Percentiles rank a stretch among this genome's conserved stretches.
Conservation (phyloP, 2,329 filamentous ascomycete genomes). For the Diaporthe australafricana region DNA sequence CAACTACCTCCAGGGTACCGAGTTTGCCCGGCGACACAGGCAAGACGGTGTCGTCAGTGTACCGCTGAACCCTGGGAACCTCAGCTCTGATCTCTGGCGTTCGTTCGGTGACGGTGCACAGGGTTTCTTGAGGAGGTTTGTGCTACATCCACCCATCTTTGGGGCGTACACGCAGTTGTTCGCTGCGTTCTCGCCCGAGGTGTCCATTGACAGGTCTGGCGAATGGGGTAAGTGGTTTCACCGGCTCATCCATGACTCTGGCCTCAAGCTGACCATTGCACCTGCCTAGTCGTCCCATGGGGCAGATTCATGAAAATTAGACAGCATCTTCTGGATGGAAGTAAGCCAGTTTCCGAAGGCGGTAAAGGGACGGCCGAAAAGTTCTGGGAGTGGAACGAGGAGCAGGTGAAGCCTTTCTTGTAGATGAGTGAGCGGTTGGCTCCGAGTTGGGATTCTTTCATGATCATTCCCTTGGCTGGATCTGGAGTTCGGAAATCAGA, state of each 20-base stretch:
- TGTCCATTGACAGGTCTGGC: slow-evolving; percentile 45
- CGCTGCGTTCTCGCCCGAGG: slow-evolving; percentile 50
- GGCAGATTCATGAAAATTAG: slow-evolving; percentile 50
- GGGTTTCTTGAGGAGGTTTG: neutral
- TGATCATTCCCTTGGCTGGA: neutral
- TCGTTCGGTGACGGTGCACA: neutral
- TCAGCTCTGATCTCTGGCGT: slow-evolving; percentile 42
- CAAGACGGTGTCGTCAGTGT: slow-evolving; percentile 43
- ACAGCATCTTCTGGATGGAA: slow-evolving; percentile 44
- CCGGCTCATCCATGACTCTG: neutral
- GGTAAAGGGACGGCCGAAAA: slow-evolving; percentile 50
- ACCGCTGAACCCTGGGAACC: slow-evolving; percentile 44
- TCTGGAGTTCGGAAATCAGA: too few relatives aligned
- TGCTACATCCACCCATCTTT: slow-evolving; percentile 40
- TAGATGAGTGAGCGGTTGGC: neutral
- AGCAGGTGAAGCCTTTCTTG: slow-evolving; percentile 46
- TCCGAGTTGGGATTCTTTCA: neutral
- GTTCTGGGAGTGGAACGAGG: slow-evolving; percentile 57
- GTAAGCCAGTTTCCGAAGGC: slow-evolving; percentile 50
- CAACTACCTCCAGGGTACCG: slow-evolving; percentile 40
- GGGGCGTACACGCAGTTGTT: slow-evolving; percentile 55
- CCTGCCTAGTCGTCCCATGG: slow-evolving; percentile 50
- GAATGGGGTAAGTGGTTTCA: slow-evolving; percentile 39
- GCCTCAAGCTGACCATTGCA: neutral
- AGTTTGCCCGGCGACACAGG: slow-evolving; percentile 41